A percentile compares a stretch with the other conserved stretches of the same genome.
These are phyloP conservation scores for Chlorociboria aeruginascens DNA, from an alignment of 495 filamentous ascomycete species.

Conservation along the genomic window DNA sequence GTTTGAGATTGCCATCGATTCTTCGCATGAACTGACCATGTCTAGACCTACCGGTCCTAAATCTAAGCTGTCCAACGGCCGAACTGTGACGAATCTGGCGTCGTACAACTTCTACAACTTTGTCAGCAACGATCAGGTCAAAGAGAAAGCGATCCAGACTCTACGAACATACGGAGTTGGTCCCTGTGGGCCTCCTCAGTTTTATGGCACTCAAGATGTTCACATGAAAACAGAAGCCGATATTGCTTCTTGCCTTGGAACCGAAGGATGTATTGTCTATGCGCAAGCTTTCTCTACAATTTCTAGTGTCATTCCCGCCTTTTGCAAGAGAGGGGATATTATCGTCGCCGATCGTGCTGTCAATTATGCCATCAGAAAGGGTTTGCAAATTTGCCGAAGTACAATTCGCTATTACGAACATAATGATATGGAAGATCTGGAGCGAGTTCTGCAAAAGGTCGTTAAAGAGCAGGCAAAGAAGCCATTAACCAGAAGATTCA, in stretches of 20 bases:
- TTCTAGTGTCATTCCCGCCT: slow-evolving; percentile 85
- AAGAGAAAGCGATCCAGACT: slow-evolving; percentile 87
- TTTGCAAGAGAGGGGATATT: slow-evolving; percentile 93
- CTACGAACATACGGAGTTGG: slow-evolving; percentile 92
- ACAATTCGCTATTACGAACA: slow-evolving; percentile 91
- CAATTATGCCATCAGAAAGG: slow-evolving; percentile 88
- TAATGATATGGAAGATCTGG: slow-evolving; percentile 89
- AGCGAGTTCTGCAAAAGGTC: slow-evolving; percentile 73
- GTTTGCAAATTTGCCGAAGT: slow-evolving; percentile 84
- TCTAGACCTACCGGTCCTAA: slow-evolving; percentile 78
- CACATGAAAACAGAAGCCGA: slow-evolving; percentile 95
- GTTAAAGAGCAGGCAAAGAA: slow-evolving; percentile 75
- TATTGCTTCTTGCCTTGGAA: slow-evolving; percentile 78
- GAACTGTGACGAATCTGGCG: slow-evolving; percentile 81
- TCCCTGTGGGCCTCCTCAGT: slow-evolving; percentile 89
- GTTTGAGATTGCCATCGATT: neutral
- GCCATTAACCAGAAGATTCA: slow-evolving; percentile 83
- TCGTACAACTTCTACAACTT: slow-evolving; percentile 98
- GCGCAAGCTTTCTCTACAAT: slow-evolving; percentile 93
- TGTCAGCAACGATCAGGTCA: slow-evolving; percentile 78
- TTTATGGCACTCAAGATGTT: slow-evolving; percentile 97
- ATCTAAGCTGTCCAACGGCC: slow-evolving; percentile 77
- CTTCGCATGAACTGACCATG: neutral
- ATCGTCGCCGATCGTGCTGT: slow-evolving; percentile 95
- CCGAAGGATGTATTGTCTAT: slow-evolving; percentile 83